phyloP scores from a whole-genome alignment of 768 basidiomycete genomes.

The Albatrellus ellisii region DNA sequence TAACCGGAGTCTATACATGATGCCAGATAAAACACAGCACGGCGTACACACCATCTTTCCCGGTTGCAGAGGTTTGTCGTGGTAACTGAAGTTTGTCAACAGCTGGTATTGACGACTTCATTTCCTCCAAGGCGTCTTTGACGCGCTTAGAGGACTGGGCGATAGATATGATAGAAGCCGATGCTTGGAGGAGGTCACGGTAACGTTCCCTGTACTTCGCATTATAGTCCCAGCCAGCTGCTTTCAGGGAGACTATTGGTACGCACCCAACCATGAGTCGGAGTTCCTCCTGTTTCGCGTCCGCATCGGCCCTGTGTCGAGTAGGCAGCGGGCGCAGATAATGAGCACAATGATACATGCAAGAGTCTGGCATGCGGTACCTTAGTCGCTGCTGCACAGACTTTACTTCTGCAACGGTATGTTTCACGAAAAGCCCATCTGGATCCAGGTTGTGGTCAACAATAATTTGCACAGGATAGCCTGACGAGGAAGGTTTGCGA shows the following conservation, averaged over 20 bases:
- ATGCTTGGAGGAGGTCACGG: constrained; percentile 76
- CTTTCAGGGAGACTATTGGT: constrained; percentile 1
- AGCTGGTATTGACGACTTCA: constrained; percentile 33
- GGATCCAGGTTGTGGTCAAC: constrained; percentile 29
- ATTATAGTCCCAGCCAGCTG: constrained; percentile 22
- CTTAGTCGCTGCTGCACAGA: constrained; percentile 52
- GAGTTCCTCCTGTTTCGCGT: constrained; percentile 79
- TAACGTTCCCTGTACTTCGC: constrained; percentile 79
- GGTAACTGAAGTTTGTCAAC: constrained; percentile 14
- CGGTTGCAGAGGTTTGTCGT: background rate
- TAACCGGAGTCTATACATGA: constrained; percentile 1
- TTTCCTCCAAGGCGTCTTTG: constrained; percentile 47
- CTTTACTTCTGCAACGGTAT: constrained; percentile 62
- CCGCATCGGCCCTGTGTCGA: constrained; percentile 53
- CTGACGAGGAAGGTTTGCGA: constrained; percentile 3
- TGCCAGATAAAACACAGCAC: background rate
- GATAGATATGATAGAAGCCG: constrained; percentile 72
- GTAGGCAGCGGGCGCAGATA: constrained; percentile 4
- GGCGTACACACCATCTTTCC: constrained; percentile 12
- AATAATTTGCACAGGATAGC: background rate
- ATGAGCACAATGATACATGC: too few relatives aligned
- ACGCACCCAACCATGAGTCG: constrained; percentile 89
- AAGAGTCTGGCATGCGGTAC: too few relatives aligned
- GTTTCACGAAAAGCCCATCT: constrained; percentile 62
- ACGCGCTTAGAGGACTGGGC: constrained; percentile 56